phyloP scores from a whole-genome alignment of 1,284 basidiomycete genomes.

The Ganoderma sinense region DNA sequence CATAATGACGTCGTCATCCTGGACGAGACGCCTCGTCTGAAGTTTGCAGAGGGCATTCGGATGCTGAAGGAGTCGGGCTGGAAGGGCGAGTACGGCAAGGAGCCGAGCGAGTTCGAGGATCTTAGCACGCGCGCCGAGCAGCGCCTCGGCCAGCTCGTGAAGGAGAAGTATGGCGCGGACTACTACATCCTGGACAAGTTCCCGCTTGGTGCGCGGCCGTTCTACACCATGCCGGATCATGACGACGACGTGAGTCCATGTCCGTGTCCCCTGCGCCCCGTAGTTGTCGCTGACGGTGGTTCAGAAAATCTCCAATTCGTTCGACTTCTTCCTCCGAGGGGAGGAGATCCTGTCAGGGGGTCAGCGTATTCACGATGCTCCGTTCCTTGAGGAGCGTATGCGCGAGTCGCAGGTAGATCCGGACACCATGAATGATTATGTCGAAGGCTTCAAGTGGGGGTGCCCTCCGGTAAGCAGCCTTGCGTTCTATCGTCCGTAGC shows the following conservation, averaged over 20 bases:
- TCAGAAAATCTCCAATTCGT: constrained; percentile 66
- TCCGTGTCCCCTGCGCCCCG: background rate
- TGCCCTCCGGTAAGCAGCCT: constrained; percentile 56
- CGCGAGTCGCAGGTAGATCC: constrained; percentile 59
- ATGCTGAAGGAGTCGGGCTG: constrained; percentile 60
- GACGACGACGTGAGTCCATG: constrained; percentile 49
- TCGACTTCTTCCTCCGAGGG: constrained; percentile 80
- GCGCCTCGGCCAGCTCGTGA: constrained; percentile 66
- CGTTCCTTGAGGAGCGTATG: constrained; percentile 65
- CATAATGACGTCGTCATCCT: constrained; percentile 56
- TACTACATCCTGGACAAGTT: constrained; percentile 78
- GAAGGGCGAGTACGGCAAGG: constrained; percentile 53
- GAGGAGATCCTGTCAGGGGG: constrained; percentile 79
- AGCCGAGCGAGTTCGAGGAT: constrained; percentile 54
- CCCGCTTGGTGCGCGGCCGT: constrained; percentile 68
- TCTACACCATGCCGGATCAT: constrained; percentile 77
- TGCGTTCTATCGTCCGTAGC: background rate
- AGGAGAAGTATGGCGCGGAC: constrained; percentile 74
- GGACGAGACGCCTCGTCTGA: constrained; percentile 58
- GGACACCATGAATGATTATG: constrained; percentile 63
- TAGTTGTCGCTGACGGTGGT: background rate
- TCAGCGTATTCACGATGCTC: constrained; percentile 71
- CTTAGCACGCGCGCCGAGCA: constrained; percentile 61
- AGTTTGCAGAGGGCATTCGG: constrained; percentile 65
- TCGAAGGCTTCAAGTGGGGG: constrained; percentile 73